These are phyloP conservation scores for Apiotrichum gracile DNA, from an alignment of 1,284 basidiomycete genomes.

Conservation along the genomic window DNA sequence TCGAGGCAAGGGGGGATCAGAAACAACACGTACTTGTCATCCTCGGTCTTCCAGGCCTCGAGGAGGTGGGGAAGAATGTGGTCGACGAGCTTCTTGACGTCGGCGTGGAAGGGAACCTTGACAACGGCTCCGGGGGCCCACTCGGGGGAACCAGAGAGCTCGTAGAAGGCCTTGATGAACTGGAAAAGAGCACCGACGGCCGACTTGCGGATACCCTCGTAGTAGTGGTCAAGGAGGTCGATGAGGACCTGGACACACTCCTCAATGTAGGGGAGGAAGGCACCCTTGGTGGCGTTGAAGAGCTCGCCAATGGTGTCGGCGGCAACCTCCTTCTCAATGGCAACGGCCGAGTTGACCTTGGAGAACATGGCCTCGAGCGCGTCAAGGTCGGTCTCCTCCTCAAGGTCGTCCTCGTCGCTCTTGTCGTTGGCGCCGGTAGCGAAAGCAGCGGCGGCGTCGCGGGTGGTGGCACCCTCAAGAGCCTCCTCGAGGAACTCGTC, in stretches of 20 bases:
- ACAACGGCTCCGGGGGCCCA: constrained; percentile 71
- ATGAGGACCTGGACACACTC: constrained; percentile 72
- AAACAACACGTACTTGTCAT: constrained; percentile 79
- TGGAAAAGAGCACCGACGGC: constrained; percentile 84
- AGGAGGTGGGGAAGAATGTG: constrained; percentile 71
- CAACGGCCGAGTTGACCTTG: constrained; percentile 86
- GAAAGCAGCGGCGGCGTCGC: constrained; percentile 50
- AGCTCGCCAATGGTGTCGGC: constrained; percentile 92
- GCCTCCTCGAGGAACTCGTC: constrained; percentile 64
- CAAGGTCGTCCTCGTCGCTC: constrained; percentile 55
- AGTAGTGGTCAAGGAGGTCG: constrained; percentile 83
- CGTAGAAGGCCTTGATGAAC: constrained; percentile 87
- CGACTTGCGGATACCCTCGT: constrained; percentile 96
- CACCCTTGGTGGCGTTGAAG: constrained; percentile 71
- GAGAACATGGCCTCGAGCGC: constrained; percentile 64
- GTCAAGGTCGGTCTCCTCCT: constrained; percentile 72
- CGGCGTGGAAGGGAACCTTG: constrained; percentile 58
- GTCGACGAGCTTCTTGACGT: constrained; percentile 75
- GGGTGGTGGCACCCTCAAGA: constrained; percentile 34
- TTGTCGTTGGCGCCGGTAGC: constrained; percentile 56
- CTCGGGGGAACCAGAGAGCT: constrained; percentile 71
- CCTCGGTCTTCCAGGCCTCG: constrained; percentile 88
- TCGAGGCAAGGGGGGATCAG: neutral
- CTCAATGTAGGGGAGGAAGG: constrained; percentile 79
- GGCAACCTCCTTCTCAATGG: constrained; percentile 98